Evolutionary conservation across 2,329 filamentous ascomycete genomes (phyloP).

Genomic region (Chaetothyriales sp.): DNA sequence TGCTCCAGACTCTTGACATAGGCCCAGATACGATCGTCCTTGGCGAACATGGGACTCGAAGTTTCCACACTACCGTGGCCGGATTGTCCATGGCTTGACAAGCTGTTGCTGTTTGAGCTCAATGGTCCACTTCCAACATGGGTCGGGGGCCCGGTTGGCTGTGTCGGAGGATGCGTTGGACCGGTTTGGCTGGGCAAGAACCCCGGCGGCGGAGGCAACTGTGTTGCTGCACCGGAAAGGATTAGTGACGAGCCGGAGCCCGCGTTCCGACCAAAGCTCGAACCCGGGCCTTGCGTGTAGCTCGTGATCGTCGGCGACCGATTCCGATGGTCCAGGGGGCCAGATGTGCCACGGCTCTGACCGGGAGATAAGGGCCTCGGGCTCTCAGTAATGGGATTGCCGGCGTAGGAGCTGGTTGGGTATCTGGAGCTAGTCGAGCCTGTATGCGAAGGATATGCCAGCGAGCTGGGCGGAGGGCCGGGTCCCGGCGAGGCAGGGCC

Average conservation of each 20-base stretch:
- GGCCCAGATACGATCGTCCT: slow-evolving; percentile 29
- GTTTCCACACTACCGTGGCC: slow-evolving; percentile 20
- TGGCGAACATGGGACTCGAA: slow-evolving; percentile 14
- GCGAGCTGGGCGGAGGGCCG: slow-evolving; percentile 30
- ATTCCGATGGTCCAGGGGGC: slow-evolving; percentile 27
- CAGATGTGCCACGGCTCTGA: slow-evolving; percentile 21
- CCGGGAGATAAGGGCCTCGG: slow-evolving; percentile 58
- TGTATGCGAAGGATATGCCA: slow-evolving; percentile 27
- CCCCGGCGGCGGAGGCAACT: slow-evolving; percentile 29
- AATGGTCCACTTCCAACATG: slow-evolving; percentile 20
- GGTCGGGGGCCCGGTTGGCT: slow-evolving; percentile 21
- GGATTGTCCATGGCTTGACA: slow-evolving; percentile 20
- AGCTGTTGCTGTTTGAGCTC: slow-evolving; percentile 19
- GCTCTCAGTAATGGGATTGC: slow-evolving; percentile 66
- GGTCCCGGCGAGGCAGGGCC: slow-evolving; percentile 42
- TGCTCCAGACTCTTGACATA: slow-evolving; percentile 30
- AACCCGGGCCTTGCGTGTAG: slow-evolving; percentile 14
- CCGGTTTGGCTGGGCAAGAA: slow-evolving; percentile 26
- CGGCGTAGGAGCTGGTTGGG: slow-evolving; percentile 48
- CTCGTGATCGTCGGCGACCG: slow-evolving; percentile 29
- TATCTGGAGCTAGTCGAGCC: slow-evolving; percentile 26
- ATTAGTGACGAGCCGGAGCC: slow-evolving; percentile 9
- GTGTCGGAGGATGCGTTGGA: slow-evolving; percentile 21
- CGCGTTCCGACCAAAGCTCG: slow-evolving; percentile 23
- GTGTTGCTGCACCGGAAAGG: slow-evolving; percentile 19